Percentiles rank a stretch among this genome's conserved stretches.
phyloP scores from a whole-genome alignment of 202 grass and related monocot species.

The Setaria viridis region DNA sequence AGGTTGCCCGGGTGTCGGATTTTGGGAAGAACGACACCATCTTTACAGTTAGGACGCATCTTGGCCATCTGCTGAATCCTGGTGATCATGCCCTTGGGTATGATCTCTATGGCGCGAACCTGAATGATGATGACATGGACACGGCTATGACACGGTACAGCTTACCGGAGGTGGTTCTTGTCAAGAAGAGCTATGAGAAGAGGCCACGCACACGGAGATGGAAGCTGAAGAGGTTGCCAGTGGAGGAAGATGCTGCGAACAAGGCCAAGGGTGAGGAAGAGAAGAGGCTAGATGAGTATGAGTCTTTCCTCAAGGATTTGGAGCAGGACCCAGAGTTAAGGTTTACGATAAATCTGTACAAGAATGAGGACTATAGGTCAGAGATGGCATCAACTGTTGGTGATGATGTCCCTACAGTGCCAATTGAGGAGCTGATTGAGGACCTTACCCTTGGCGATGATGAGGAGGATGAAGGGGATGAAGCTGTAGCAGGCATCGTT shows the following conservation, averaged over 20 bases:
- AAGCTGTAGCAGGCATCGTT: slow-evolving; percentile 13
- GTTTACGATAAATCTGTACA: slow-evolving; percentile 67
- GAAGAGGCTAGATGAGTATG: slow-evolving; percentile 71
- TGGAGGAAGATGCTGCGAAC: slow-evolving; percentile 59
- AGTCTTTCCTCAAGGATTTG: slow-evolving; percentile 66
- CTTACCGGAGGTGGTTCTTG: slow-evolving; percentile 82
- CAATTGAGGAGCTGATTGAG: slow-evolving; percentile 78
- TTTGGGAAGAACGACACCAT: slow-evolving; percentile 84
- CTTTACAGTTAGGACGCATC: slow-evolving; percentile 77
- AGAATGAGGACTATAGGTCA: slow-evolving; percentile 79
- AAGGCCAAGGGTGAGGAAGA: slow-evolving; percentile 75
- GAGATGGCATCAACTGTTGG: slow-evolving; percentile 75
- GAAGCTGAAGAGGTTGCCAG: slow-evolving; percentile 77
- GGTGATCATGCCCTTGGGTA: slow-evolving; percentile 90
- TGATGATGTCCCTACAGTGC: slow-evolving; percentile 74
- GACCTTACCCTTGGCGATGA: slow-evolving; percentile 68
- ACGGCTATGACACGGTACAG: slow-evolving; percentile 56
- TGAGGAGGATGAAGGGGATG: slow-evolving; percentile 39
- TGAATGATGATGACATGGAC: slow-evolving; percentile 82
- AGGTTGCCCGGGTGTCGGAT: slow-evolving; percentile 76
- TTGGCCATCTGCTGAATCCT: slow-evolving; percentile 79
- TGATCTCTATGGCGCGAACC: slow-evolving; percentile 80
- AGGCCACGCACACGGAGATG: slow-evolving; percentile 48
- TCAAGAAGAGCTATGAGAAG: slow-evolving; percentile 97
- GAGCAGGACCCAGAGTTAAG: slow-evolving; percentile 60